These are phyloP conservation scores for Flaveria ramosissima DNA, from an alignment of 129 eudicot species.

Conservation along the genomic window DNA sequence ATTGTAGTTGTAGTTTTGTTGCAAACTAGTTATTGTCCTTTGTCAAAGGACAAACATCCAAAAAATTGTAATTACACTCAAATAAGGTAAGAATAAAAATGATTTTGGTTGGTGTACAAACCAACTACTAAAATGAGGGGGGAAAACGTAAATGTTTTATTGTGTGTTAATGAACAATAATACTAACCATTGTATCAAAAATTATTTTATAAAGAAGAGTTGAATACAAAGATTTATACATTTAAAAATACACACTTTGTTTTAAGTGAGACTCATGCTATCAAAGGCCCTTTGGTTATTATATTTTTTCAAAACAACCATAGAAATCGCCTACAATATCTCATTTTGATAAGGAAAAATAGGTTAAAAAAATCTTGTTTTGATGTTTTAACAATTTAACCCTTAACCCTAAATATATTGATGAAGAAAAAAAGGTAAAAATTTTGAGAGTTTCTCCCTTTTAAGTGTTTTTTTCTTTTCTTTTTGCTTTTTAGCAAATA, in stretches of 20 bases:
- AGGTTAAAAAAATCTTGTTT: not conserved
- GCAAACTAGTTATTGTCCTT: not conserved
- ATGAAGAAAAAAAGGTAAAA: not conserved
- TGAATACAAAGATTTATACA: no score
- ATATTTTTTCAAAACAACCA: not conserved
- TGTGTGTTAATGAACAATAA: not conserved
- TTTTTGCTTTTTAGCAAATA: not conserved
- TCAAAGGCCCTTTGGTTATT: not conserved
- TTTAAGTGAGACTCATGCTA: not conserved
- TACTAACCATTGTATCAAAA: no score
- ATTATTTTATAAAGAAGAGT: no score
- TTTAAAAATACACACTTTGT: not conserved
- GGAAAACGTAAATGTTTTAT: not conserved
- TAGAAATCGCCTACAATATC: not conserved
- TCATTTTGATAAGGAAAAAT: not conserved
- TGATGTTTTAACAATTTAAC: not conserved
- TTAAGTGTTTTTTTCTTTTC: slow-evolving; percentile 12
- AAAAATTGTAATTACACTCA: not conserved
- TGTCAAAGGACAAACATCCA: not conserved
- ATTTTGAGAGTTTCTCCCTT: not conserved
- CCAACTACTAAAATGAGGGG: not conserved
- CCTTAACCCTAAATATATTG: not conserved
- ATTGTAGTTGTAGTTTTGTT: not conserved
- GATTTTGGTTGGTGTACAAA: not conserved
- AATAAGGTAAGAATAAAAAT: not conserved